Evolutionary conservation across 345 rosid genomes (phyloP), one percentile per base, ranked within the genome.

Genomic region (Abelmoschus esculentus): DNA sequence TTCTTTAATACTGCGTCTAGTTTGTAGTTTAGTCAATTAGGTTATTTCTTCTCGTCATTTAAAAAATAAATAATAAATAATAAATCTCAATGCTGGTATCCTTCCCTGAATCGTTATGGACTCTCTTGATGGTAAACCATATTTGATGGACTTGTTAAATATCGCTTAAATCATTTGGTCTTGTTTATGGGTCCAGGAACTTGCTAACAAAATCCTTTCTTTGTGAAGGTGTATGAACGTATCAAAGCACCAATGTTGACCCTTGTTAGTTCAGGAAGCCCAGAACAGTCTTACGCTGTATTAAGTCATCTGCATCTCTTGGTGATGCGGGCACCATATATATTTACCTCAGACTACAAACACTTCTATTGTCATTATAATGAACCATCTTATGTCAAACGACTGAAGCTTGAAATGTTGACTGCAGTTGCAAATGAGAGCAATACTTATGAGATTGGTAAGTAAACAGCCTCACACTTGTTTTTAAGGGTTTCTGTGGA

Each of bases 381-480:
- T 73, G 99, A 95, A 74, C 89, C 97, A 29, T 90, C 87, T 19
- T 95, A 91, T 83, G 96, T 95, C 66, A 95, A 95, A 84, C 86
- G 92, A 66, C 76, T 95, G 87, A 95, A 95, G 90, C 97, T 95
- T 72, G 97, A 91, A 80, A 95, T 95, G 99, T 86, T 91, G 86
- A 91, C 99, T 73, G 99, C 96, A 13, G 93, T 91, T 61, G 97
- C 97, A 79, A 91, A 89, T 83, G 99, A 91, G 83, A 91, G 89
- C 80, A 91, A 90, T 76, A 91, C 99, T 53, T 95, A 95, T 61
- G 99, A 95, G 85, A 95, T 95, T 74, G 97, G 97, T 93, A 77
- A 74, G 90, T n/a, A 61, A 74, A 56, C 70, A 59, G 26, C 32
- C 70, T 68, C 61, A 34, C 11, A n/a, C 67, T 22, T 69, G 34